Evolutionary conservation across 2,329 filamentous ascomycete species (phyloP).

Genomic region (Stagonosporopsis tanaceti): DNA sequence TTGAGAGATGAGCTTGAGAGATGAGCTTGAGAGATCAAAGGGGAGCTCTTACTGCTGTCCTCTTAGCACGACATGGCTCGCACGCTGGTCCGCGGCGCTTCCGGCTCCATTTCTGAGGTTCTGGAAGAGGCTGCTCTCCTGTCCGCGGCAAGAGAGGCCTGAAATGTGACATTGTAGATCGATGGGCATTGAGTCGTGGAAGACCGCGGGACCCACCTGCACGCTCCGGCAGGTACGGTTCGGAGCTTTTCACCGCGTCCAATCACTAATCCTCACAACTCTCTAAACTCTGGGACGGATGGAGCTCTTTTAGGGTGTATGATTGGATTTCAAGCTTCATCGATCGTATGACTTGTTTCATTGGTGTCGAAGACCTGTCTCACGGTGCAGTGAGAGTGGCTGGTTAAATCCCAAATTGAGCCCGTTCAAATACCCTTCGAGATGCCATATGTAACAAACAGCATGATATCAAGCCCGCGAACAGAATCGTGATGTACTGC

Average conservation of each 20-base stretch:
- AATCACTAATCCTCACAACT: neutral
- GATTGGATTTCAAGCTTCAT: no score
- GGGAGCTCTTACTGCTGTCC: neutral
- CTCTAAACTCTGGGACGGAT: neutral
- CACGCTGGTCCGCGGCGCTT: neutral
- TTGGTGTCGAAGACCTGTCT: no score
- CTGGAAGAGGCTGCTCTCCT: neutral
- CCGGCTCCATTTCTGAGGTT: neutral
- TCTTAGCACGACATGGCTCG: neutral
- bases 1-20: neutral
- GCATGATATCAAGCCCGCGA: no score
- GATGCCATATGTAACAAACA: no score
- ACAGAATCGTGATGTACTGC: no score
- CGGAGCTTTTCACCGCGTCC: neutral
- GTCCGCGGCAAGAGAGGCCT: neutral
- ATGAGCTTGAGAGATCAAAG: neutral
- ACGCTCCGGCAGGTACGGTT: no score
- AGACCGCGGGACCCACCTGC: neutral
- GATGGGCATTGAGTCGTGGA: neutral
- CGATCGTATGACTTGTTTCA: no score
- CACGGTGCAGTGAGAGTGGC: no score
- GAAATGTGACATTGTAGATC: neutral
- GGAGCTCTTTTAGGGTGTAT: no score
- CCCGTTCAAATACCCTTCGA: no score
- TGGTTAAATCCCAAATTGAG: no score